Evolutionary conservation across 2,329 filamentous ascomycete species (phyloP).

Genomic region (Talaromyces amestolkiae): DNA sequence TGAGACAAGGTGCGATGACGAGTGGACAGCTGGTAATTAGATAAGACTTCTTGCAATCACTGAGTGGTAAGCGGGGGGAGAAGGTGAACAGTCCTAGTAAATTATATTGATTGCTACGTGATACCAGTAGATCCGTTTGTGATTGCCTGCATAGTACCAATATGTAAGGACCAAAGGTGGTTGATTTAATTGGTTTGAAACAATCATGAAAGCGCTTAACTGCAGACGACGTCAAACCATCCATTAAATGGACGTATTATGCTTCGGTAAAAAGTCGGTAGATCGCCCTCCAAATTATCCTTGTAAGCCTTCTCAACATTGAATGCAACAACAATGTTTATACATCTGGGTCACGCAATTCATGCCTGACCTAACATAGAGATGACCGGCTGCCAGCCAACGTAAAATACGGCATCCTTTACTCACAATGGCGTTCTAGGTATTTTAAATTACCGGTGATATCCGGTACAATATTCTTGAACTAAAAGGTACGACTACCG

Average conservation of each 20-base stretch:
- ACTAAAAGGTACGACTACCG: background rate
- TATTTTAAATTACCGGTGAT: background rate
- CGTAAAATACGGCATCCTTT: background rate
- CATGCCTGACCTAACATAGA: background rate
- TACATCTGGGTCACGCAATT: background rate
- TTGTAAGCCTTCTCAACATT: background rate
- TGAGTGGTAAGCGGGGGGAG: background rate
- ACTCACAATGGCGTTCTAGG: background rate
- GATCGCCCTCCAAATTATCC: background rate
- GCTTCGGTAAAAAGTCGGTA: background rate
- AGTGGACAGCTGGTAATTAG: background rate
- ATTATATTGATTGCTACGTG: background rate
- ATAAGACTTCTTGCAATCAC: background rate
- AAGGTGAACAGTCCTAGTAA: background rate
- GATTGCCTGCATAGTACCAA: background rate
- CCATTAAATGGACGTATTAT: background rate
- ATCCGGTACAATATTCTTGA: background rate
- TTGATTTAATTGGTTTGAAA: background rate
- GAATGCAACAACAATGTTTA: background rate
- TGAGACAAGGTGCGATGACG: background rate
- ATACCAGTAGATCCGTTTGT: slow-evolving; percentile 2
- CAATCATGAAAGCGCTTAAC: background rate
- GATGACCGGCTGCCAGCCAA: background rate
- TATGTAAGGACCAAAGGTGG: background rate
- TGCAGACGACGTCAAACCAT: background rate